Percentiles rank a stretch among this genome's conserved stretches.
These are phyloP conservation scores for Diaporthe caulivora DNA, from an alignment of 2,329 filamentous ascomycete genomes.

Conservation along the genomic window DNA sequence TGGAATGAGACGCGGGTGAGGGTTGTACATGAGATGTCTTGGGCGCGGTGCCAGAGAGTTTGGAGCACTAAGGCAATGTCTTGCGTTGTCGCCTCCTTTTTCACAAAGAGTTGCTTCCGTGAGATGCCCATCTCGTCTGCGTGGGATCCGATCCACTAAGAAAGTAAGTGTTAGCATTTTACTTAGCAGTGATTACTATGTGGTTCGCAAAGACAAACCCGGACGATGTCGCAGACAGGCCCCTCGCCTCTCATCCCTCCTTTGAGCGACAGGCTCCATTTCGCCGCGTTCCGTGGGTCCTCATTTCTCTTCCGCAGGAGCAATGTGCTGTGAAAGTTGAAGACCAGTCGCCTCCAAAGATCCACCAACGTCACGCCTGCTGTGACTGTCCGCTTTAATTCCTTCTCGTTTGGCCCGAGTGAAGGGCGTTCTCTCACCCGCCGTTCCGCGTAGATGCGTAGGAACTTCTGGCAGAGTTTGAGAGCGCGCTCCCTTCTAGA, in stretches of 20 bases:
- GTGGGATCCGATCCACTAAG: neutral
- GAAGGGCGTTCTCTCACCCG: too few species aligned
- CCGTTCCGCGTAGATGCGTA: too few species aligned
- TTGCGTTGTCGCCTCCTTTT: conserved; percentile 22
- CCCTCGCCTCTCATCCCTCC: neutral
- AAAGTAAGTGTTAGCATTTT: neutral
- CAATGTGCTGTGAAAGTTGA: conserved; percentile 1
- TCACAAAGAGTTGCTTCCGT: conserved; percentile 3
- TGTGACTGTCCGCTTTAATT: conserved; percentile 2
- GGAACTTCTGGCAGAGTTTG: neutral
- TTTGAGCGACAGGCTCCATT: neutral
- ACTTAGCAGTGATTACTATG: neutral
- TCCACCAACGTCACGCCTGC: neutral
- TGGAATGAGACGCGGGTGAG: conserved; percentile 12
- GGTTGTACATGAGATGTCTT: conserved; percentile 2
- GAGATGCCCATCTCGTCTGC: neutral
- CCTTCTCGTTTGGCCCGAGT: neutral
- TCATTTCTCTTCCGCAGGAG: neutral
- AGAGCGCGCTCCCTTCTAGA: neutral
- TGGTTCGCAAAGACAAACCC: neutral
- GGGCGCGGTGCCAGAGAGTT: conserved; percentile 4
- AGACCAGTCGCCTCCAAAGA: neutral
- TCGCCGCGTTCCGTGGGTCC: conserved; percentile 5
- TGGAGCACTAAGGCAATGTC: conserved; percentile 12
- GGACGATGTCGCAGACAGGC: neutral